Evolutionary conservation across 768 basidiomycete species (phyloP).

Genomic region (Podaxis pistillaris): DNA sequence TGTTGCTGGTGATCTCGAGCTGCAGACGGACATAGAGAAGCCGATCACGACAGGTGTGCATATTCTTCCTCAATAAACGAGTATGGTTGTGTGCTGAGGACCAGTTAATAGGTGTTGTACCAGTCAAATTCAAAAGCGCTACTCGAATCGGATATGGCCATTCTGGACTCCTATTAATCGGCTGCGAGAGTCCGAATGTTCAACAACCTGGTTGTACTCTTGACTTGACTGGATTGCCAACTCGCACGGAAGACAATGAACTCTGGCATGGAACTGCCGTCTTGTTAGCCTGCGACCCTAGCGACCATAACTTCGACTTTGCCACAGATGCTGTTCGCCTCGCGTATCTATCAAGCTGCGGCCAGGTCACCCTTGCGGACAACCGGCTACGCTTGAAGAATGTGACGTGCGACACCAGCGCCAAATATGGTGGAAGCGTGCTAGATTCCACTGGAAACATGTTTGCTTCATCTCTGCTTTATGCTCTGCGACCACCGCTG

Average conservation of each 20-base stretch:
- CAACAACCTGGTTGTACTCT: not conserved
- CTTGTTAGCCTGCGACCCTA: constrained; percentile 4
- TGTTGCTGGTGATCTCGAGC: not conserved
- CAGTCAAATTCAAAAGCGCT: not conserved
- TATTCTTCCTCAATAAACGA: too few relatives aligned
- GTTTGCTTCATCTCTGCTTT: constrained; percentile 2
- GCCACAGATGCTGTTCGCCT: not conserved
- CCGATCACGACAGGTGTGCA: not conserved
- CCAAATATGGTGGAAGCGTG: too few relatives aligned
- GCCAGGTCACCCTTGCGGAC: not conserved
- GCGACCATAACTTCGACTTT: not conserved
- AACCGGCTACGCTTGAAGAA: not conserved
- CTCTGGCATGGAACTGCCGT: constrained; percentile 3
- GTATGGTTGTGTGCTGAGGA: not conserved
- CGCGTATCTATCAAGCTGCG: not conserved
- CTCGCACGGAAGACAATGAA: not conserved
- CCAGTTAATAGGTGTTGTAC: not conserved
- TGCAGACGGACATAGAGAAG: not conserved
- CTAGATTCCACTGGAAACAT: not conserved
- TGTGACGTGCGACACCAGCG: not conserved
- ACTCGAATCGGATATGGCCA: not conserved
- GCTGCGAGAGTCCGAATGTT: not conserved
- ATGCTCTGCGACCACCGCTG: not conserved
- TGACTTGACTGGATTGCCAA: not conserved
- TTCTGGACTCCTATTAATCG: not conserved